Base-by-base conservation (phyloP, 129 eudicot genomes). In the Tagetes erecta region DNA sequence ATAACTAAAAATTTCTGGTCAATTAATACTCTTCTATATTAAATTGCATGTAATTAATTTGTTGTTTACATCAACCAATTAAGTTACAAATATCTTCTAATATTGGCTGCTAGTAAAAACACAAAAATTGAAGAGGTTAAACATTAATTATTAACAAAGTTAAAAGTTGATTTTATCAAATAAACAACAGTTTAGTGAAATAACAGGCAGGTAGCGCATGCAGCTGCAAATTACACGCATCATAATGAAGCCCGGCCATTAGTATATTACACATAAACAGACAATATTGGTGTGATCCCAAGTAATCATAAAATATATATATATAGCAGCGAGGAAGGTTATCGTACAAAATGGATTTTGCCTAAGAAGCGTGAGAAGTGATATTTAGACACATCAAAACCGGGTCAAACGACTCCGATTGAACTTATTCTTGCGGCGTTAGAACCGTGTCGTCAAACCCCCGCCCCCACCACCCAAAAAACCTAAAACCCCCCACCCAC, bases 221-320 rank as follows among this genome's bases (percentile, higher is more conserved):
- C 77, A 47, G 76, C 80, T 82, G 77, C 57, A 60, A 34, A 67
- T 62, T 59, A 68, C 52, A 80, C 76, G 83, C 80, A 76, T 55
- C 78, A 72, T 67, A 64, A 44, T 78, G 62, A 76, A 65, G 40
- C 56, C 81, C n/a, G n/a, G n/a, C n/a, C 78, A 83, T 79, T 65
- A 70, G 47, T 50, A 8, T 40, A 47, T 66, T 59, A 83, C 68
- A 80, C 75, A 60, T 27, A 68, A 68, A 53, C 35, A 55, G 8
- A 79, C 39, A 31, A 75, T 58, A 20, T 20, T 20, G 83, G 65
- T 78, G 71, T 68, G 71, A 68, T 73, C 70, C 74, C 68, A 74
- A 75, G 80, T 83, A 74, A 79, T 56, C 49, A 35, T 70, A 51
- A 46, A 51, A 52, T 42, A 70, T 47, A 75, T 41, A 70, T 47